Conservation (phyloP, 768 basidiomycete species). For the Rhizopogon salebrosus region DNA sequence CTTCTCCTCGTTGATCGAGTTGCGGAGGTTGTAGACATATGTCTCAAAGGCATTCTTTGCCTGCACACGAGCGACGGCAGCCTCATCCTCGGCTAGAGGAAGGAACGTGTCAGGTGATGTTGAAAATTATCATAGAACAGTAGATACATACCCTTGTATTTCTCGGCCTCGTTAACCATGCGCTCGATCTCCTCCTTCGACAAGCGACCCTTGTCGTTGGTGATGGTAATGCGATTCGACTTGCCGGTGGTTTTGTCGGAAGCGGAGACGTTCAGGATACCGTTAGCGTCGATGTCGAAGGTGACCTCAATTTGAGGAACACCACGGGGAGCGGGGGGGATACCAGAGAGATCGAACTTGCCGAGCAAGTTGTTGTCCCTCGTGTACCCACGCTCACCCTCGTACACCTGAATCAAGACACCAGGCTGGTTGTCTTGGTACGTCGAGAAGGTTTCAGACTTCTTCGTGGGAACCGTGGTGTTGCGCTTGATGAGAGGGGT, state of each 20-base stretch:
- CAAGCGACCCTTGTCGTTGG: conserved; percentile 94
- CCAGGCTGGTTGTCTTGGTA: conserved; percentile 99
- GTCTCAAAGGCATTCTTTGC: conserved; percentile 93
- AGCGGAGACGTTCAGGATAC: conserved; percentile 93
- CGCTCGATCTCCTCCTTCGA: conserved; percentile 98
- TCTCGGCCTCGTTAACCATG: conserved; percentile 94
- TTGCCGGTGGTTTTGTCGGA: conserved; percentile 97
- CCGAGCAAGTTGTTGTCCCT: conserved; percentile 99
- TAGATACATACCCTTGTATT: conserved; percentile 64
- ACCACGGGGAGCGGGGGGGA: conserved; percentile 95
- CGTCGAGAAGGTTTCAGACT: conserved; percentile 97
- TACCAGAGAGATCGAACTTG: conserved; percentile 96
- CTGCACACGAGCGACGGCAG: conserved; percentile 73
- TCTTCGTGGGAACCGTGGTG: conserved; percentile 98
- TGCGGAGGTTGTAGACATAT: conserved; percentile 92
- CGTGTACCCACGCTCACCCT: conserved; percentile 97
- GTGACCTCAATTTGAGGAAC: conserved; percentile 97
- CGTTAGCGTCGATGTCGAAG: conserved; percentile 97
- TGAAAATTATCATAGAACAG: background rate
- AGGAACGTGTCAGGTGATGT: conserved; percentile 8
- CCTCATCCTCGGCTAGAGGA: conserved; percentile 73
- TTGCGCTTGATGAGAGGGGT: conserved; percentile 97
- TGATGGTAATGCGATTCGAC: conserved; percentile 90
- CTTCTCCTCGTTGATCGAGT: conserved; percentile 82
- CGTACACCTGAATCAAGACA: conserved; percentile 96